A percentile compares a stretch with the other conserved stretches of the same genome.
phyloP scores from a whole-genome alignment of 2,329 filamentous ascomycete genomes.

The Allantophomopsis cytisporea region DNA sequence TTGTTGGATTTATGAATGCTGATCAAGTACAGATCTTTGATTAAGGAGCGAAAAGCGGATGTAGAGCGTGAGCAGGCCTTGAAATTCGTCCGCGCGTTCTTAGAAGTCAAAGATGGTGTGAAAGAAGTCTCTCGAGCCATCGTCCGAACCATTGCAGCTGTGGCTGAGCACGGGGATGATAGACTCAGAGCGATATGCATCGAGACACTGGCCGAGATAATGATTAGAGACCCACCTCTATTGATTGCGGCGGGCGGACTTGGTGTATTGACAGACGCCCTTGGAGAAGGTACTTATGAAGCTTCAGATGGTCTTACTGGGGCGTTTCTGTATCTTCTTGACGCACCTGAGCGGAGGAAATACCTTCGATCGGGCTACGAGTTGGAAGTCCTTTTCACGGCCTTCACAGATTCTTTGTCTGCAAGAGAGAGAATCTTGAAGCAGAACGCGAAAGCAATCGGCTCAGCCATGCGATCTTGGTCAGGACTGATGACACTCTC shows the following conservation, averaged over 20 bases:
- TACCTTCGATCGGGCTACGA: conserved; percentile 83
- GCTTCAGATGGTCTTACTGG: conserved; percentile 79
- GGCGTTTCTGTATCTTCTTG: conserved; percentile 81
- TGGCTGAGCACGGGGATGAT: conserved; percentile 61
- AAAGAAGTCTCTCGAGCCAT: conserved; percentile 77
- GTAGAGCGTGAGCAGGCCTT: conserved; percentile 93
- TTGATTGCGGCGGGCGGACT: conserved; percentile 76
- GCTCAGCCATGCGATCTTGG: conserved; percentile 87
- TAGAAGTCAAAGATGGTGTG: conserved; percentile 89
- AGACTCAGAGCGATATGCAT: conserved; percentile 81
- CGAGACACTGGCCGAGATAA: conserved; percentile 82
- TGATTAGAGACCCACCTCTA: conserved; percentile 73
- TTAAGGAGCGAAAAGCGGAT: conserved; percentile 93
- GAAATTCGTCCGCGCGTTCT: conserved; percentile 88
- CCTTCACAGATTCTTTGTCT: conserved; percentile 73
- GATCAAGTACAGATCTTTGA: conserved; percentile 46
- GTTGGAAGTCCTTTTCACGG: conserved; percentile 77
- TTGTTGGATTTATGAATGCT: not conserved
- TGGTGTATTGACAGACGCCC: conserved; percentile 75
- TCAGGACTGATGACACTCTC: conserved; percentile 78
- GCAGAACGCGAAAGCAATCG: conserved; percentile 83
- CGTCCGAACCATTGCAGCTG: conserved; percentile 77
- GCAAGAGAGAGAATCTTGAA: conserved; percentile 53
- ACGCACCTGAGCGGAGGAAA: conserved; percentile 66
- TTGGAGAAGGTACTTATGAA: conserved; percentile 83